phyloP scores from a whole-genome alignment of 176 grass and related monocot genomes.

The Saccharum spontaneum region DNA sequence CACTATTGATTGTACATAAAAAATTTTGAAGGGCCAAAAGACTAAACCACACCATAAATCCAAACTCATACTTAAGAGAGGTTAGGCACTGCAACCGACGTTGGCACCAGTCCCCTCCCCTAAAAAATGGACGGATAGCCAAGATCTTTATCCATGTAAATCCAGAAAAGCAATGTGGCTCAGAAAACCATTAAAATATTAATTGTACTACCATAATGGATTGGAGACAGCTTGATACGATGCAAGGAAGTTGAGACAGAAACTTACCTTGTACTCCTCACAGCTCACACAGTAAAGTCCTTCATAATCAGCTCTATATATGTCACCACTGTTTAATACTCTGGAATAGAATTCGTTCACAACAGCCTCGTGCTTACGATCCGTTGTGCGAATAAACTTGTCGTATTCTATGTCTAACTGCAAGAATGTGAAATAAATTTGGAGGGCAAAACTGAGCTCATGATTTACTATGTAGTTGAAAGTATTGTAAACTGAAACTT shows the following conservation, averaged over 20 bases:
- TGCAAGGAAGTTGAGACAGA: conserved; percentile 23
- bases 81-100: not conserved
- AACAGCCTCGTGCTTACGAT: conserved; percentile 76
- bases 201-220: not conserved
- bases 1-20: not conserved
- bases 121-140: not conserved
- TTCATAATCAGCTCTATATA: conserved; percentile 94
- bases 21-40: not conserved
- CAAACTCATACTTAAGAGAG: not conserved
- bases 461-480: conserved; percentile 5
- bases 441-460: conserved; percentile 22
- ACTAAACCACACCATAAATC: not conserved
- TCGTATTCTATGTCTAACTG: conserved; percentile 88
- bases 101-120: not conserved
- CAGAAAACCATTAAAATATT: not conserved
- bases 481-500: conserved; percentile 12
- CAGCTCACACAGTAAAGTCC: conserved; percentile 90
- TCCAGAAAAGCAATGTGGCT: not conserved
- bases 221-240: not conserved
- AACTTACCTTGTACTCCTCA: conserved; percentile 93
- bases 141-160: not conserved
- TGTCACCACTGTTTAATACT: conserved; percentile 85
- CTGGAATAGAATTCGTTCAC: conserved; percentile 90
- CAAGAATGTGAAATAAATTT: conserved; percentile 44
- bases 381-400: conserved; percentile 90